phyloP scores from a whole-genome alignment of 805 yeast genomes.

The Candida sonorensis region DNA sequence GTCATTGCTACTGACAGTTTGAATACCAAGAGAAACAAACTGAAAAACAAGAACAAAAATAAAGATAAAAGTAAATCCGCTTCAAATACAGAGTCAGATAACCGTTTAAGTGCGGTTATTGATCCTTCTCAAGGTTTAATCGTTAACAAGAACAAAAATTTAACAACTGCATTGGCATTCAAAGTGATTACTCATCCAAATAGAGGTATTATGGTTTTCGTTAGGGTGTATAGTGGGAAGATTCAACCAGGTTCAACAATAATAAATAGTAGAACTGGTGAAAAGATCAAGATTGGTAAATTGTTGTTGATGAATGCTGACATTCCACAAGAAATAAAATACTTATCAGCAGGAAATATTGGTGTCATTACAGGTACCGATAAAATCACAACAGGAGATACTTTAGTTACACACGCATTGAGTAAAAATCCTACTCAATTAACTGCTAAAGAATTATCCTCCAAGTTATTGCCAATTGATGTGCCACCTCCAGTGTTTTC shows the following conservation, averaged over 20 bases:
- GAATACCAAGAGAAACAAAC: constrained; percentile 11
- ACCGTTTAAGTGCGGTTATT: constrained; percentile 27
- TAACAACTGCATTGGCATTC: constrained; percentile 80
- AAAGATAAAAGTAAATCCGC: constrained; percentile 6
- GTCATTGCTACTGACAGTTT: constrained; percentile 21
- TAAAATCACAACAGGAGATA: constrained; percentile 84
- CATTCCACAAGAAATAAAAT: constrained; percentile 61
- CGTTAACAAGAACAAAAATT: constrained; percentile 48
- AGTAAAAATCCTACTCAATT: constrained; percentile 33
- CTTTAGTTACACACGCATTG: constrained; percentile 58
- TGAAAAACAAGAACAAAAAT: constrained; percentile 13
- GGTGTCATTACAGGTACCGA: constrained; percentile 81
- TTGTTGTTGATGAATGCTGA: constrained; percentile 86
- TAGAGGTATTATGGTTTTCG: constrained; percentile 76
- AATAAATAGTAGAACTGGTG: constrained; percentile 63
- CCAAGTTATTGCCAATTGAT: constrained; percentile 64
- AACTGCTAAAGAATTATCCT: constrained; percentile 31
- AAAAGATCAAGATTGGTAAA: constrained; percentile 58
- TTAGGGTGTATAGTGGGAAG: constrained; percentile 82
- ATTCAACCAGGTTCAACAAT: constrained; percentile 57
- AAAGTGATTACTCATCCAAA: constrained; percentile 84
- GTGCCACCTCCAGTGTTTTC: constrained; percentile 93
- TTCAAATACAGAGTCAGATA: constrained; percentile 6
- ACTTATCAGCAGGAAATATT: constrained; percentile 70
- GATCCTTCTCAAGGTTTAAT: constrained; percentile 41